A percentile compares a stretch with the other conserved stretches of the same genome.
These are phyloP conservation scores for Xylaria sp. DNA, from an alignment of 2,329 filamentous ascomycete genomes.

Conservation along the genomic window DNA sequence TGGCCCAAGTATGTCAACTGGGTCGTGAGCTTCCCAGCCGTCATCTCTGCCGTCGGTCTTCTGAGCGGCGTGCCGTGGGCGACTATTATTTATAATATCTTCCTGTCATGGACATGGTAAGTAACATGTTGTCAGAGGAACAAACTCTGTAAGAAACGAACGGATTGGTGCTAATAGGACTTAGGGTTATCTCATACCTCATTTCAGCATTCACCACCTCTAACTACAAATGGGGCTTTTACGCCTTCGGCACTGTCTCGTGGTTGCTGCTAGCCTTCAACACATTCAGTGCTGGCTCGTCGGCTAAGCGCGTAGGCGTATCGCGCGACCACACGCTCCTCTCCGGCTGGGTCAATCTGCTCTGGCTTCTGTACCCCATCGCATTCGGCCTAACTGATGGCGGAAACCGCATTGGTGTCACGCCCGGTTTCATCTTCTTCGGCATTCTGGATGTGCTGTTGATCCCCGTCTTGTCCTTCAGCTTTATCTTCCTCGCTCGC, in stretches of 20 bases:
- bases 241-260: slow-evolving; percentile 61
- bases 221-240: slow-evolving; percentile 70
- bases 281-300: slow-evolving; percentile 55
- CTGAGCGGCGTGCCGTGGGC: slow-evolving; percentile 66
- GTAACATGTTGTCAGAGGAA: slow-evolving; percentile 16
- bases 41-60: slow-evolving; percentile 60
- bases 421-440: slow-evolving; percentile 61
- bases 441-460: slow-evolving; percentile 65
- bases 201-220: slow-evolving; percentile 59
- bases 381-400: slow-evolving; percentile 65
- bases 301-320: slow-evolving; percentile 57
- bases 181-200: slow-evolving; percentile 61
- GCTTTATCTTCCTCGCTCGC: slow-evolving; percentile 58
- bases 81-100: slow-evolving; percentile 63
- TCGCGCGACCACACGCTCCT: slow-evolving; percentile 59
- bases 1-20: slow-evolving; percentile 67
- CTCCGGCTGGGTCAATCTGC: slow-evolving; percentile 60
- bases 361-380: slow-evolving; percentile 67
- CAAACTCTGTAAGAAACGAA: background rate
- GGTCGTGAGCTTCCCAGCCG: slow-evolving; percentile 60
- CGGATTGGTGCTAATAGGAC: slow-evolving; percentile 23
- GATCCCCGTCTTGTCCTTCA: slow-evolving; percentile 57
- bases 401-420: slow-evolving; percentile 62
- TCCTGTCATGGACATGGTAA: slow-evolving; percentile 62
- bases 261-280: slow-evolving; percentile 59